phyloP scores from a whole-genome alignment of 108 stramenopile genomes.

The Thalassiosira profunda region DNA sequence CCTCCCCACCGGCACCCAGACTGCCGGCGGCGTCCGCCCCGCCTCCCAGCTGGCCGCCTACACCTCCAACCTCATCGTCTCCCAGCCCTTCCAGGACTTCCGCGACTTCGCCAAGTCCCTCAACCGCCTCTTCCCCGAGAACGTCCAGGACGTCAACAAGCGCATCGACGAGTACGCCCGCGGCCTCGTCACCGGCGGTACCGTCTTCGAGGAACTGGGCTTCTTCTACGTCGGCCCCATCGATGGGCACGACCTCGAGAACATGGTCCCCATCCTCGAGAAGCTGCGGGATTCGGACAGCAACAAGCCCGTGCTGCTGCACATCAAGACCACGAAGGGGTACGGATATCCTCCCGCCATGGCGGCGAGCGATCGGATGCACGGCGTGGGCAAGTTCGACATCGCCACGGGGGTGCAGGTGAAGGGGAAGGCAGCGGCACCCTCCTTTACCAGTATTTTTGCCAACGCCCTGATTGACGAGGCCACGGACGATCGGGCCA shows the following conservation, averaged over 20 bases:
- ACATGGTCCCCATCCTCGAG: slow-evolving; percentile 96
- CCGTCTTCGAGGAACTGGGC: slow-evolving; percentile 97
- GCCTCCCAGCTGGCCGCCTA: slow-evolving; percentile 92
- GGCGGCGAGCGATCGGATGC: slow-evolving; percentile 94
- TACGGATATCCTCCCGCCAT: slow-evolving; percentile 97
- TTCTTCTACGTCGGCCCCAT: slow-evolving; percentile 99
- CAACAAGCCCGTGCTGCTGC: slow-evolving; percentile 94
- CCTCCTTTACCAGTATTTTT: slow-evolving; percentile 94
- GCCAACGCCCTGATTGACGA: slow-evolving; percentile 93
- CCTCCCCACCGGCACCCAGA: slow-evolving; percentile 96
- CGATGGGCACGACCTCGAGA: slow-evolving; percentile 98
- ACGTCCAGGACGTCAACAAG: slow-evolving; percentile 96
- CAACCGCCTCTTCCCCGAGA: slow-evolving; percentile 92
- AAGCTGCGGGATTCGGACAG: slow-evolving; percentile 87
- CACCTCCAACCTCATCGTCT: slow-evolving; percentile 93
- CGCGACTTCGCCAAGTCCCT: slow-evolving; percentile 94
- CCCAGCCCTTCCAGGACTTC: slow-evolving; percentile 96
- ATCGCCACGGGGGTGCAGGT: slow-evolving; percentile 93
- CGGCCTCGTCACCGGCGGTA: slow-evolving; percentile 95
- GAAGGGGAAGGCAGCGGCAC: slow-evolving; percentile 74
- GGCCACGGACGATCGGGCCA: slow-evolving; percentile 90
- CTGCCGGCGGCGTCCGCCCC: slow-evolving; percentile 93
- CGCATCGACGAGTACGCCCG: slow-evolving; percentile 98
- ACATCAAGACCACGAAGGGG: slow-evolving; percentile 96
- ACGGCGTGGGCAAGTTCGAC: slow-evolving; percentile 98